Evolutionary conservation across 1,284 basidiomycete species (phyloP), one percentile per base, ranked within the genome.

Genomic region (Malassezia equina): DNA sequence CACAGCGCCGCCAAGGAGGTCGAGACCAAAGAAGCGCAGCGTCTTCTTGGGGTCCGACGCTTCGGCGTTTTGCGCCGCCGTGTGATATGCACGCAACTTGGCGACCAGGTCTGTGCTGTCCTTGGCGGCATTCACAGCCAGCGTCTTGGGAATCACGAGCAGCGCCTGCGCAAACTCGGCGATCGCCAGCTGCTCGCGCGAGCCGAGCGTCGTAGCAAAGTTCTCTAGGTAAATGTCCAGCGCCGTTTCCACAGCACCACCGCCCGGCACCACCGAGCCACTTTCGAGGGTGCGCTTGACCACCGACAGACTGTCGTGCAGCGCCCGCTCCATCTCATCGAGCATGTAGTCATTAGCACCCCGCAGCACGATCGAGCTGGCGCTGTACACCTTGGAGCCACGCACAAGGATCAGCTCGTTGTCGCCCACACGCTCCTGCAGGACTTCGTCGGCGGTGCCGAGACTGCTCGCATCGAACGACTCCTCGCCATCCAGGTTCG

Each of bases 261-360:
- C 94, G 59, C 94, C 94, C 3, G 94, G 91, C 15, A 98, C 93
- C 21, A 98, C 91, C 13, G 85, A 79, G 8, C 93, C 93, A 66
- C 88, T 91, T 80, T 99, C 94, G 49, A 98, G 79, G 3, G 94
- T 98, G 55, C 94, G 83, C 79, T 99, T 99, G 78, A 98, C 88
- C 66, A 96, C 83, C 39, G 86, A 91, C 53, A 98, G 78, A 0
- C 88, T 87, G 76, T 99, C 94, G 75, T 99, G 94, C 65, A 99
- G 77, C 0, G 90, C 84, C 31, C 94, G 81, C 78, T 99, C 94
- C 94, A 98, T 98, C 80, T 99, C 94, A 76, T 99, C 94, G 63
- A 98, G 79, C 86, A 98, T 89, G 77, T 95, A 98, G 78, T 99
- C 94, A 77, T 98, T 99, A 34, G 94, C 94, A 53, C 94, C 94